Percentiles rank a stretch among this genome's conserved stretches.
Conservation (phyloP, 352 stramenopile species). For the Peronospora farinosa region DNA sequence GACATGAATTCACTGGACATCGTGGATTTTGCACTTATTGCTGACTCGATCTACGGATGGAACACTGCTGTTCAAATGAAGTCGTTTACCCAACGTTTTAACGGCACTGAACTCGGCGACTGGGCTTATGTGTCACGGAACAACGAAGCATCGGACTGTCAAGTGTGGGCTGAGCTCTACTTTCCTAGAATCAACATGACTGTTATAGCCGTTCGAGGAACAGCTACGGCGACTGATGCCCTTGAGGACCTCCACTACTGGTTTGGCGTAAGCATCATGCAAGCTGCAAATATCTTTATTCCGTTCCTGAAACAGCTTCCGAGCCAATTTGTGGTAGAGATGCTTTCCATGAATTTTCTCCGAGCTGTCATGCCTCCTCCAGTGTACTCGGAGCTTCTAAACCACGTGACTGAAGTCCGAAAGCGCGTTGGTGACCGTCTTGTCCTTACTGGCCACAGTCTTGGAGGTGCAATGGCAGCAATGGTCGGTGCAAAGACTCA, state of each 20-base stretch:
- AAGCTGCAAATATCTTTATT: conserved; percentile 78
- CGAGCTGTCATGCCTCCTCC: conserved; percentile 64
- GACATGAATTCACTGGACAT: conserved; percentile 58
- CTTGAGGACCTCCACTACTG: conserved; percentile 85
- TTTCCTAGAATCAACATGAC: conserved; percentile 83
- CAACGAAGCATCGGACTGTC: conserved; percentile 53
- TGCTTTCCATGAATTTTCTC: conserved; percentile 78
- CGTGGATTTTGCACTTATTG: conserved; percentile 82
- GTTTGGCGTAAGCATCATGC: conserved; percentile 86
- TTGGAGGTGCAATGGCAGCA: conserved; percentile 66
- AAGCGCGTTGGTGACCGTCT: conserved; percentile 58
- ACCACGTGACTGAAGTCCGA: conserved; percentile 53
- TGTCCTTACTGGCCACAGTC: conserved; percentile 77
- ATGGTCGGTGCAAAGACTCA: conserved; percentile 74
- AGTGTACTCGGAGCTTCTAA: conserved; percentile 66
- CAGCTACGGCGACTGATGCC: conserved; percentile 72
- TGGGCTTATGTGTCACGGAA: conserved; percentile 75
- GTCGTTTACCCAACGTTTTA: conserved; percentile 75
- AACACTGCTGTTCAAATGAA: conserved; percentile 68
- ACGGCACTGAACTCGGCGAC: conserved; percentile 65
- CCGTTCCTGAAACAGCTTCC: conserved; percentile 84
- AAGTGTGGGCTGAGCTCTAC: conserved; percentile 82
- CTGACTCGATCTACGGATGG: conserved; percentile 74
- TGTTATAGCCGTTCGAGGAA: conserved; percentile 76
- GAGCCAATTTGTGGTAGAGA: conserved; percentile 66